A percentile compares a stretch with the other conserved stretches of the same genome.
These are phyloP conservation scores for Coemansia sp. DNA, from an alignment of 192 early-diverging fungal species.

Conservation along the genomic window DNA sequence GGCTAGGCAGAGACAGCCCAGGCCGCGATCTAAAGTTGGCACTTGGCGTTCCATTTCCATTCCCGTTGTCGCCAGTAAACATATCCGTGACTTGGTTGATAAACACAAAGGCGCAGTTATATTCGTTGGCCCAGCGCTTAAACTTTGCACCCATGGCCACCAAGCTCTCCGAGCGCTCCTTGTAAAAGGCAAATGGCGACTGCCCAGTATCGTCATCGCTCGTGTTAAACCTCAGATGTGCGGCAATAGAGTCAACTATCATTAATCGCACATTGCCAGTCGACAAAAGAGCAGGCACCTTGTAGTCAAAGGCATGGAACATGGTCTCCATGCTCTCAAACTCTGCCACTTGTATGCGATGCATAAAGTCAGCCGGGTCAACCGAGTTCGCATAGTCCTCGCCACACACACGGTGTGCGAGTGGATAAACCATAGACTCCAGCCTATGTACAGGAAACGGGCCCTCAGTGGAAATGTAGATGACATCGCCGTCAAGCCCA, in stretches of 20 bases:
- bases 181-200: slow-evolving; percentile 22
- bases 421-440: slow-evolving; percentile 51
- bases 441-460: slow-evolving; percentile 68
- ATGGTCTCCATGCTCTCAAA: slow-evolving; percentile 72
- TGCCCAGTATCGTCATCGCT: slow-evolving; percentile 8
- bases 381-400: slow-evolving; percentile 13
- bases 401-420: slow-evolving; percentile 20
- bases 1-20: background rate
- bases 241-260: slow-evolving; percentile 86
- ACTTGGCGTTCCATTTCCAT: background rate
- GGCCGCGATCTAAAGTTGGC: background rate
- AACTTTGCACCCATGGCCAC: slow-evolving; percentile 65
- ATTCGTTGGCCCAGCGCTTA: slow-evolving; percentile 64
- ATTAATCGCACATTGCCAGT: slow-evolving; percentile 66
- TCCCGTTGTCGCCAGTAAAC: slow-evolving; percentile 11
- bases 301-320: slow-evolving; percentile 72
- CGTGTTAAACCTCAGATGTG: slow-evolving; percentile 59
- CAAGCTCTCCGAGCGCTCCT: slow-evolving; percentile 56
- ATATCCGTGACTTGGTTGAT: slow-evolving; percentile 81
- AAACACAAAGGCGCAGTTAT: slow-evolving; percentile 71
- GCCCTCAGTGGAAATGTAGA: slow-evolving; percentile 77
- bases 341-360: slow-evolving; percentile 69
- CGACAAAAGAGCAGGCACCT: slow-evolving; percentile 66
- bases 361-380: slow-evolving; percentile 19
- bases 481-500: slow-evolving; percentile 61